Conservation (phyloP, 345 rosid species). For the Kernera saxatilis region DNA sequence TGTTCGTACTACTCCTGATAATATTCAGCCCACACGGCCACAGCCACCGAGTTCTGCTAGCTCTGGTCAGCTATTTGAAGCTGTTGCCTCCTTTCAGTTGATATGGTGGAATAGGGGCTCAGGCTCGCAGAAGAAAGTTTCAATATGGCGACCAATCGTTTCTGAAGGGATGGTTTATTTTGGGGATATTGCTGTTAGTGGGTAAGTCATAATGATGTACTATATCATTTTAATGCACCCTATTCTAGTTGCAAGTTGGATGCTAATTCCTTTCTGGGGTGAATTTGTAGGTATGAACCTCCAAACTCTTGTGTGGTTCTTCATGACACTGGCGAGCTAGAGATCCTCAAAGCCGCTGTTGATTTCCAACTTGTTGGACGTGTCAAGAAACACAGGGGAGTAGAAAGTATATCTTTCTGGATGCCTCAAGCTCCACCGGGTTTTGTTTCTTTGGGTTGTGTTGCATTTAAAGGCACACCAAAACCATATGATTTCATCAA, state of each 20-base stretch:
- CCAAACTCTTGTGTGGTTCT: constrained; percentile 81
- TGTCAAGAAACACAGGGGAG: constrained; percentile 75
- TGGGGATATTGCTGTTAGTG: constrained; percentile 91
- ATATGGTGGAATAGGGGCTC: constrained; percentile 85
- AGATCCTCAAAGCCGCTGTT: constrained; percentile 54
- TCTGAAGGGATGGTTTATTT: constrained; percentile 82
- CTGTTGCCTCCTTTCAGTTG: constrained; percentile 72
- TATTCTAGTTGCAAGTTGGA: background rate
- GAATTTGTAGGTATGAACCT: constrained; percentile 63
- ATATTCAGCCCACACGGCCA: constrained; percentile 23
- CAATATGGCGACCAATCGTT: constrained; percentile 86
- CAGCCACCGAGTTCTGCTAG: constrained; percentile 33
- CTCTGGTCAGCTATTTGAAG: constrained; percentile 66
- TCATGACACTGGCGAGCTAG: constrained; percentile 64
- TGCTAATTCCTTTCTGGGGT: constrained; percentile 18
- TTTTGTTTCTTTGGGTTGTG: constrained; percentile 86
- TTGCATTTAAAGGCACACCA: constrained; percentile 72
- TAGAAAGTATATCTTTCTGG: constrained; percentile 84
- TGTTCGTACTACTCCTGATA: constrained; percentile 35
- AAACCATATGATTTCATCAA: constrained; percentile 53
- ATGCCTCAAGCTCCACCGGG: constrained; percentile 97
- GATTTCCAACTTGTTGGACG: constrained; percentile 77
- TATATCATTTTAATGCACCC: background rate
- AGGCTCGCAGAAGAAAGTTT: constrained; percentile 67
- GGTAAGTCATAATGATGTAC: constrained; percentile 46